phyloP scores from a whole-genome alignment of 202 grass and related monocot species.

The Setaria viridis region DNA sequence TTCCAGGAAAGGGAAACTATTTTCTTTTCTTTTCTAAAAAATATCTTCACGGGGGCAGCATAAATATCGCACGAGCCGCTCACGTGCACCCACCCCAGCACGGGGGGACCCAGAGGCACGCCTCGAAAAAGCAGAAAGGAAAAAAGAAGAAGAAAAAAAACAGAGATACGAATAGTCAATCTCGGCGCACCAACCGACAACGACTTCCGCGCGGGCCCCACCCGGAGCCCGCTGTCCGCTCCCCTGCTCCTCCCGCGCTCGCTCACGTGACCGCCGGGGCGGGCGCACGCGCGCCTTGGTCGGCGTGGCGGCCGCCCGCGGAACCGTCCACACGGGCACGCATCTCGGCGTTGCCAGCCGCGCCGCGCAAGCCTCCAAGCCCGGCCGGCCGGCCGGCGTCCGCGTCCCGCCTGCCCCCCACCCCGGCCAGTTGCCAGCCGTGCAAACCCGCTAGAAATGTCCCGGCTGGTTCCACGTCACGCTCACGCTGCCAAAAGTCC shows the following conservation, averaged over 20 bases:
- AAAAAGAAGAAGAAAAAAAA: neutral
- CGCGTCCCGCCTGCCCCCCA: neutral
- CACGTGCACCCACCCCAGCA: constrained; percentile 2
- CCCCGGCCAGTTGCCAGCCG: neutral
- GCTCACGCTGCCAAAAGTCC: neutral
- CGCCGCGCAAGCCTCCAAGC: neutral
- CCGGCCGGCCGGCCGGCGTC: neutral
- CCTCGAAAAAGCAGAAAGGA: neutral
- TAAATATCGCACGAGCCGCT: constrained; percentile 3
- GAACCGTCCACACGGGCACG: constrained; percentile 19
- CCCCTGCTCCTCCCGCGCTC: neutral
- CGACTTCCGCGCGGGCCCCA: constrained; percentile 11
- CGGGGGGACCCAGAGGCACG: neutral
- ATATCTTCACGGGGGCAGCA: neutral
- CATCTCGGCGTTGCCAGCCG: constrained; percentile 26
- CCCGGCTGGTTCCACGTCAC: neutral
- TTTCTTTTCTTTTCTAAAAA: neutral
- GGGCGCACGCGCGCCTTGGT: constrained; percentile 1
- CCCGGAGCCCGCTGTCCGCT: neutral
- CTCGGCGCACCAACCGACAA: constrained; percentile 40
- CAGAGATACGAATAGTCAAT: constrained; percentile 19
- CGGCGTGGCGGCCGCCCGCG: constrained; percentile 2
- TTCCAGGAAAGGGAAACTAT: neutral
- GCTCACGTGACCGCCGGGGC: neutral
- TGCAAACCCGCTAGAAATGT: neutral